Percentiles rank a stretch among this genome's conserved stretches.
phyloP scores from a whole-genome alignment of 371 early-diverging fungal species.

The Mucor racemosus region DNA sequence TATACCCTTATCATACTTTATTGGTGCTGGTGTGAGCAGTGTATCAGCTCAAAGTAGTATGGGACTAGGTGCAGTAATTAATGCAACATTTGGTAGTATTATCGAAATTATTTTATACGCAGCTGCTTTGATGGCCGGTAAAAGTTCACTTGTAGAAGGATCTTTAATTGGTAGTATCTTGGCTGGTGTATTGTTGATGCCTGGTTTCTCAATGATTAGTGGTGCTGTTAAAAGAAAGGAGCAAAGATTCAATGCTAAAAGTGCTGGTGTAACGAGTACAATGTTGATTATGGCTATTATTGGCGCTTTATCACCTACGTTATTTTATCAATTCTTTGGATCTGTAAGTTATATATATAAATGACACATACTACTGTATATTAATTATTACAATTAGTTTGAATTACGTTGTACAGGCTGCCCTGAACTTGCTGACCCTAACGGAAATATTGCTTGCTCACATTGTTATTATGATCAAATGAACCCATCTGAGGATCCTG shows the following conservation, averaged over 20 bases:
- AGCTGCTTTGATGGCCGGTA: conserved; percentile 87
- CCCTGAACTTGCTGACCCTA: conserved; percentile 35
- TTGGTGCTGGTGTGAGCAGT: conserved; percentile 95
- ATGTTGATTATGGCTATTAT: conserved; percentile 95
- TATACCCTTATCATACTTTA: conserved; percentile 93
- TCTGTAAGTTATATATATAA: conserved; percentile 46
- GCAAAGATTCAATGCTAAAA: conserved; percentile 92
- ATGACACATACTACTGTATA: background rate
- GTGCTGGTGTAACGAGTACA: conserved; percentile 93
- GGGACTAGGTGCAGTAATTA: conserved; percentile 93
- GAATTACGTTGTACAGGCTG: conserved; percentile 63
- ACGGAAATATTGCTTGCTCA: conserved; percentile 48
- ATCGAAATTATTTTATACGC: conserved; percentile 94
- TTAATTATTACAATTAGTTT: conserved; percentile 44
- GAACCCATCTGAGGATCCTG: conserved; percentile 76
- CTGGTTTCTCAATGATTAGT: conserved; percentile 93
- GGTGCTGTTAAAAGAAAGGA: conserved; percentile 92
- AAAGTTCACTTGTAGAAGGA: conserved; percentile 90
- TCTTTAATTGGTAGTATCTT: conserved; percentile 91
- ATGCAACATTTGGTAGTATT: conserved; percentile 96
- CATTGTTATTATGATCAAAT: conserved; percentile 70
- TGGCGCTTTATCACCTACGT: conserved; percentile 91
- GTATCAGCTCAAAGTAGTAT: conserved; percentile 95
- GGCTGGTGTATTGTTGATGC: conserved; percentile 88
- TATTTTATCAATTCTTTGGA: conserved; percentile 93